Evolutionary conservation across 2,329 filamentous ascomycete species (phyloP), one percentile per base, ranked within the genome.

Genomic region (Graphilbum fragrans): DNA sequence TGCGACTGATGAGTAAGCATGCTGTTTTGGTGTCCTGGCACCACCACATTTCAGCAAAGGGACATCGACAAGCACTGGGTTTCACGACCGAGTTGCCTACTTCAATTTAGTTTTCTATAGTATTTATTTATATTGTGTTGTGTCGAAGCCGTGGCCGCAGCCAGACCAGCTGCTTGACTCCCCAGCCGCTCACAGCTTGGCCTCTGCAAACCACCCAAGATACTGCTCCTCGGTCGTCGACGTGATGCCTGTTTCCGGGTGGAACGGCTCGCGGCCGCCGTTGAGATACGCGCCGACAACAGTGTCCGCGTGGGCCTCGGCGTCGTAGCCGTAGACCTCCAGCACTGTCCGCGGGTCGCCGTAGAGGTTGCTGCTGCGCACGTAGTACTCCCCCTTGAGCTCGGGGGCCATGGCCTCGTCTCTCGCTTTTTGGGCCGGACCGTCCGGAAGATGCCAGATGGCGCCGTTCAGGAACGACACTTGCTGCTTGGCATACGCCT

Each of bases 291-390:
- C 10, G 2, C 20, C 35, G 19, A 46, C 31, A 4, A 32, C 38
- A 2, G 29, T 37, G 9, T 41, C 39, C 31, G 45, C 60, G 46
- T 42, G 41, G 17, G 16, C n/a, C 21, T 66, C 63, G 0, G 63
- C 59, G 52, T 69, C 64, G 50, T 70, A 69, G 0, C 63, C 64
- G 52, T 69, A 70, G 10, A 60, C 62, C 65, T 66, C 70, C 18
- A 51, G 46, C 45, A 66, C 61, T 1, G 64, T 68, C 1, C 58
- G 51, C 0, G 63, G 65, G 49, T 70, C 66, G 37, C 60, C 66
- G 63, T 64, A 70, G 49, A 68, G 64, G 41, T 70, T 69, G 1
- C 64, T 53, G 38, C 65, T 70, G 33, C 55, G 54, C 1, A 47
- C 37, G 35, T 64, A 65, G 1, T 50, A 52, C 16, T 45, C 37